A percentile compares a stretch with the other conserved stretches of the same genome.
phyloP scores from a whole-genome alignment of 208 protist genomes.

The Strigomonas galati region DNA sequence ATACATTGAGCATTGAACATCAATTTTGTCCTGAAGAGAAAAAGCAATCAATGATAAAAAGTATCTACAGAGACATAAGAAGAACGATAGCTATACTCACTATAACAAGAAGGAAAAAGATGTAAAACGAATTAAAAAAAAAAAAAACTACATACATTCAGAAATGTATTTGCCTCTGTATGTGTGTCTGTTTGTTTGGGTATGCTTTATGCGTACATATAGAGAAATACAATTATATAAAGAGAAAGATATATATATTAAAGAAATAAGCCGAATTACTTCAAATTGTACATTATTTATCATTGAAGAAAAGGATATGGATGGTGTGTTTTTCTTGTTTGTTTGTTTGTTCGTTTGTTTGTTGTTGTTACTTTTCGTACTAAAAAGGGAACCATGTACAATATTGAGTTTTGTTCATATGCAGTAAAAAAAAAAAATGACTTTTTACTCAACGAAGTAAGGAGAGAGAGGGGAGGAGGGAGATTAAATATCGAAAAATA shows the following conservation, averaged over 20 bases:
- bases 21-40: background rate
- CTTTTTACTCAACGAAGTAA: too few species aligned
- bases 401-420: too few species aligned
- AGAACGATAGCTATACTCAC: background rate
- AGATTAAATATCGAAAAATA: too few species aligned
- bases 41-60: background rate
- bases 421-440: too few species aligned
- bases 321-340: too few species aligned
- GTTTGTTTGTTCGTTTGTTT: too few species aligned
- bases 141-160: constrained; percentile 2
- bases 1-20: background rate
- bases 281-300: too few species aligned
- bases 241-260: too few species aligned
- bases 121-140: background rate
- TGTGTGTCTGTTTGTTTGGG: constrained; percentile 7
- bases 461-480: constrained; percentile 8
- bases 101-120: background rate
- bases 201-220: background rate
- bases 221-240: background rate
- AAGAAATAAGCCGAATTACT: too few species aligned
- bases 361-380: too few species aligned
- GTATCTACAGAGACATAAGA: background rate
- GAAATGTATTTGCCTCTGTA: background rate
- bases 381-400: too few species aligned
- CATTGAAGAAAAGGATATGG: too few species aligned